These are phyloP conservation scores for Hymenotorrendiella dingleyae DNA, from an alignment of 2,329 filamentous ascomycete genomes.

Conservation along the genomic window DNA sequence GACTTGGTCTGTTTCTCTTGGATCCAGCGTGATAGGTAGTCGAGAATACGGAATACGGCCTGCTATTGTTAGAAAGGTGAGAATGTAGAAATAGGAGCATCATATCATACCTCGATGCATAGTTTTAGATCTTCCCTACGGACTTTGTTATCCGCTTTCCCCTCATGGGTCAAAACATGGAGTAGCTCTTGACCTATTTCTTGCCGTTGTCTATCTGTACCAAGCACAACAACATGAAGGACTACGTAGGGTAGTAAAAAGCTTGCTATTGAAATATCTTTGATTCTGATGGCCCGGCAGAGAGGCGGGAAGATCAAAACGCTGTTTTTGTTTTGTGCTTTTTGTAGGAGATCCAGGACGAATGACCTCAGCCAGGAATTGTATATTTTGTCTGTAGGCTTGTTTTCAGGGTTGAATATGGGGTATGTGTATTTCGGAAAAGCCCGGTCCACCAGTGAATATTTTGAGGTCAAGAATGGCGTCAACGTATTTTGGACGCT, in stretches of 20 bases:
- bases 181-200: slow-evolving; percentile 69
- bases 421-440: slow-evolving; percentile 60
- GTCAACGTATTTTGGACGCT: slow-evolving; percentile 73
- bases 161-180: slow-evolving; percentile 59
- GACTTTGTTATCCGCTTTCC: slow-evolving; percentile 46
- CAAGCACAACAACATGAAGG: slow-evolving; percentile 74
- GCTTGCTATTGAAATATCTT: slow-evolving; percentile 78
- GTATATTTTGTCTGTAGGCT: slow-evolving; percentile 61
- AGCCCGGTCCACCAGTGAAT: slow-evolving; percentile 61
- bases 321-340: slow-evolving; percentile 67
- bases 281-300: slow-evolving; percentile 74
- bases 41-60: slow-evolving; percentile 84
- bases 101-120: slow-evolving; percentile 72
- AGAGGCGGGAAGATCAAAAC: slow-evolving; percentile 75
- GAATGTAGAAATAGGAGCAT: neutral
- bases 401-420: slow-evolving; percentile 45
- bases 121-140: slow-evolving; percentile 72
- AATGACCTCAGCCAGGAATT: slow-evolving; percentile 76
- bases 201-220: slow-evolving; percentile 54
- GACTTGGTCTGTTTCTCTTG: slow-evolving; percentile 51
- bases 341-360: slow-evolving; percentile 75
- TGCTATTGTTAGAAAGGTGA: slow-evolving; percentile 35
- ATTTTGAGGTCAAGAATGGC: slow-evolving; percentile 82
- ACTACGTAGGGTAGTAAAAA: slow-evolving; percentile 87
- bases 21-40: slow-evolving; percentile 87